Evolutionary conservation across 805 yeast genomes (phyloP), one percentile per base, ranked within the genome.

Genomic region (Cyberlindnera galapagoensis): DNA sequence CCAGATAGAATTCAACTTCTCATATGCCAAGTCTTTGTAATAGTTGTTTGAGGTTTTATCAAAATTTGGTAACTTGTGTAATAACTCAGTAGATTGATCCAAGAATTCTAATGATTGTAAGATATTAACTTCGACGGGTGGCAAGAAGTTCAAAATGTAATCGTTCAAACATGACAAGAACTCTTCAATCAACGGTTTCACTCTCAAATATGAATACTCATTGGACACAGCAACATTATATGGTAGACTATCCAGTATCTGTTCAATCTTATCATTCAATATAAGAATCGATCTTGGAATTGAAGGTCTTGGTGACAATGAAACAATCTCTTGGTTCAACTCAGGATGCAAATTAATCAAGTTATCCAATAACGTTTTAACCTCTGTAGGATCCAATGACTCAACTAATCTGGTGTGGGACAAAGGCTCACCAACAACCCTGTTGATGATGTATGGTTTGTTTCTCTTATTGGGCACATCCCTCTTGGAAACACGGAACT

Each of bases 151-250:
- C 36, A 80, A 62, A 5, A 83, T 76, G 52, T 79, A 84, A 54
- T 85, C 95, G 12, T 82, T 73, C 33, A 86, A 60, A 15, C 84
- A 75, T 40, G 67, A 65, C 38, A 82, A 68, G 44, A 85, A 83
- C 44, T 81, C 92, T 37, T 71, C 71, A 40, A 83, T 68, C 36
- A 63, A 57, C 6, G 80, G 72, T 47, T 81, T 76, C 22, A 86
- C 82, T 35, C 95, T 65, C 36, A 81, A 57, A 52, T 74, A 85
- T 5, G 88, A 75, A 50, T 85, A 85, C 54, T 85, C 95, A 28
- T 81, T 73, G 22, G 70, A 64, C 8, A 69, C 64, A 45, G 82
- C 87, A 41, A 84, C 85, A 43, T 78, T 77, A 54, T 81, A 84
- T 1, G 95, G 95, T 42, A 86, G 56, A 38, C 69, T 65, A 8